Percentiles rank a stretch among this genome's conserved stretches.
These are phyloP conservation scores for Vicia sativa DNA, from an alignment of 306 rosid genomes.

Conservation along the genomic window DNA sequence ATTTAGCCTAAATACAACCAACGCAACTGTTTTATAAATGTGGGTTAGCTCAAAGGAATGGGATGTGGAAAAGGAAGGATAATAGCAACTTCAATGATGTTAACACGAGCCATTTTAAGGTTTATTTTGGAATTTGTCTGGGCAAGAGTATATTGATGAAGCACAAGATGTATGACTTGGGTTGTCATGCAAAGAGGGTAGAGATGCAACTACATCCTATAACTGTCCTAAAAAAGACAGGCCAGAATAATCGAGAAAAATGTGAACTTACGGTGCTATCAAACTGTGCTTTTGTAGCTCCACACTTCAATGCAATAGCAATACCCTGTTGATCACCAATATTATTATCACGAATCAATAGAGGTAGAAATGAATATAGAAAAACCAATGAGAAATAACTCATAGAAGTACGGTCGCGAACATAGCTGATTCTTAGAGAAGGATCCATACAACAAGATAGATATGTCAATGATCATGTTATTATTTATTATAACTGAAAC, in stretches of 20 bases:
- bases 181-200: background rate
- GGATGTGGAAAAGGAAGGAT: background rate
- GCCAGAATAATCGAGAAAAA: slow-evolving; percentile 22
- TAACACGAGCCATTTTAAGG: background rate
- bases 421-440: background rate
- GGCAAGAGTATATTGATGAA: background rate
- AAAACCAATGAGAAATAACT: slow-evolving; percentile 26
- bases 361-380: background rate
- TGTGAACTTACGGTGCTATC: slow-evolving; percentile 80
- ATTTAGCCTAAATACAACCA: no score
- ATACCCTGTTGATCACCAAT: slow-evolving; percentile 64
- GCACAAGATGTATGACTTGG: background rate
- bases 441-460: slow-evolving; percentile 14
- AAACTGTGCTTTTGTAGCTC: slow-evolving; percentile 94
- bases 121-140: background rate
- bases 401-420: background rate
- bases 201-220: background rate
- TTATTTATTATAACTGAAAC: background rate
- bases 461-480: background rate
- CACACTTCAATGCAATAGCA: slow-evolving; percentile 85
- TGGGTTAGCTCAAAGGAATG: background rate
- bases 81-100: background rate
- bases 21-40: no score
- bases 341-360: slow-evolving; percentile 28
- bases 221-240: slow-evolving; percentile 5